Base-by-base conservation (phyloP, 805 yeast species). In the Hyphopichia homilentoma region DNA sequence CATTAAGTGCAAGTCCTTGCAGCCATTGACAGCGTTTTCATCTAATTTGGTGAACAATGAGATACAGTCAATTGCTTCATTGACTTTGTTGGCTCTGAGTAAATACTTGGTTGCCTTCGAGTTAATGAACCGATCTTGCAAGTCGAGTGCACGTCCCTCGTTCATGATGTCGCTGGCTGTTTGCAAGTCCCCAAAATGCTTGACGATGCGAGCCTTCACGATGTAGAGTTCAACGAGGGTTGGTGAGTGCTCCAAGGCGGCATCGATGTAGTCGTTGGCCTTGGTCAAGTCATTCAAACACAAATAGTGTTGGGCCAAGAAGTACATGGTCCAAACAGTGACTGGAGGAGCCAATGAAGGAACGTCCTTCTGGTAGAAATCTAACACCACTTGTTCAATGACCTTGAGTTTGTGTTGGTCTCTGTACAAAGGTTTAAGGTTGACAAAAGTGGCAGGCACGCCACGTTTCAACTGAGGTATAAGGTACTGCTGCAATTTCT, bases 111-210 rank as follows among this genome's bases (percentile, higher is more conserved):
- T 84, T 5, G 96, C 71, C 50, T 87, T 88, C 34, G 95, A 76
- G 57, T 93, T 93, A 50, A 93, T 77, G 54, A 85, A 90, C 43
- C 98, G 70, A 59, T 93, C 99, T 56, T 87, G 96, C 36, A 84
- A 69, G 54, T 93, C 96, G 35, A 84, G 59, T 33, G 66, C 54
- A 45, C 96, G 73, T 11, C 90, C 96, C 34, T 68, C 71, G 37
- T 80, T 74, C 73, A 88, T 76, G 17, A 69, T 52, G 11, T 70
- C 72, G 14, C 83, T 75, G 9, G 97, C 97, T 17, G 68, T 72
- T 1, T 41, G 49, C 17, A 74, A 47, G 36, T 79, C 68, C n/a
- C 86, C 86, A 27, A 68, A 55, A 43, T 84, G 88, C 53, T 88
- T 87, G 39, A 77, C 63, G 25, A 93, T 70, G 48, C 95, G 73